Evolutionary conservation across 2,329 filamentous ascomycete species (phyloP).

Genomic region (Periconia digitata): DNA sequence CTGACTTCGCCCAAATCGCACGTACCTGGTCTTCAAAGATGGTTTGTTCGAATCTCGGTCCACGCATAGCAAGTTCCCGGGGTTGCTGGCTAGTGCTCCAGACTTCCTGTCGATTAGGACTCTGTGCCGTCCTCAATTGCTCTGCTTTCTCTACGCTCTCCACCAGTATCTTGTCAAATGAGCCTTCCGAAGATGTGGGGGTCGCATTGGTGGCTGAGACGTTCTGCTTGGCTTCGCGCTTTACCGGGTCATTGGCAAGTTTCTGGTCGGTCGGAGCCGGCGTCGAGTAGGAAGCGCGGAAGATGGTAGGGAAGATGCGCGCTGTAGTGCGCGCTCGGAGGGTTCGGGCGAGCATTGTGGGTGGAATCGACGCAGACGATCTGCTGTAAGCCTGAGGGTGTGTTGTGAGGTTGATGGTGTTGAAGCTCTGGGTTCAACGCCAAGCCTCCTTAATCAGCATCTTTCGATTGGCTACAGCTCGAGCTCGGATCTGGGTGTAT

Average conservation of each 20-base stretch:
- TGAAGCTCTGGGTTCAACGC: constrained; percentile 4
- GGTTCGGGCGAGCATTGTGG: constrained; percentile 28
- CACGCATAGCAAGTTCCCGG: constrained; percentile 81
- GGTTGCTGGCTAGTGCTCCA: constrained; percentile 89
- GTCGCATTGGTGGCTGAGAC: constrained; percentile 64
- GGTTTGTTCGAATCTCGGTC: constrained; percentile 95
- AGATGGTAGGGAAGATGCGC: constrained; percentile 25
- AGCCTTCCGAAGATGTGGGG: constrained; percentile 53
- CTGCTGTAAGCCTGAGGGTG: constrained; percentile 1
- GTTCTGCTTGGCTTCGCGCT: constrained; percentile 49
- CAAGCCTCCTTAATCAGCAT: constrained; percentile 8
- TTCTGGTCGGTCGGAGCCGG: constrained; percentile 59
- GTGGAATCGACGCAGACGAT: constrained; percentile 5
- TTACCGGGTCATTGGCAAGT: constrained; percentile 65
- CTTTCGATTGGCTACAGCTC: not conserved
- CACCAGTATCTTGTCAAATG: constrained; percentile 56
- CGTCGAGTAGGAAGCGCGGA: constrained; percentile 28
- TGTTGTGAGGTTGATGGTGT: constrained; percentile 1
- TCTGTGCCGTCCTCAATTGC: constrained; percentile 66
- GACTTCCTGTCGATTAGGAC: constrained; percentile 77
- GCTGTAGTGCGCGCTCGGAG: constrained; percentile 31
- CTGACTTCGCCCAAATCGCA: constrained; percentile 4
- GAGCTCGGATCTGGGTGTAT: too few species aligned
- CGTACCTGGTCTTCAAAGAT: constrained; percentile 88
- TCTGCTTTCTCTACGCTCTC: constrained; percentile 59